Conservation (phyloP, 345 rosid species). For the Salix viminalis region DNA sequence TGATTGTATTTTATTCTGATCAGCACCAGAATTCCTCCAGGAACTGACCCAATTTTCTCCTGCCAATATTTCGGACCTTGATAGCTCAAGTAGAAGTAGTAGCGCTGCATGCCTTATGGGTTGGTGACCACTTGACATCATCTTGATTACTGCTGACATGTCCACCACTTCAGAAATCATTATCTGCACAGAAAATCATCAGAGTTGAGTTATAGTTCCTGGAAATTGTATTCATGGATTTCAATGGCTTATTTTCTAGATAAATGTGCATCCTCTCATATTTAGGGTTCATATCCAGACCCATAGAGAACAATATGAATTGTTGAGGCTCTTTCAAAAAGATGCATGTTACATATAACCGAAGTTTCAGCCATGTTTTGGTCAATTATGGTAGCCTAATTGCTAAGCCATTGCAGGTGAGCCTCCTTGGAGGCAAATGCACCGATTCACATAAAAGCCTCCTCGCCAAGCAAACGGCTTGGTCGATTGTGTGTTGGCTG, state of each 20-base stretch:
- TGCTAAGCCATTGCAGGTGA: background rate
- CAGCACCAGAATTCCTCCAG: slow-evolving; percentile 74
- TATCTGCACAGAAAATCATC: slow-evolving; percentile 43
- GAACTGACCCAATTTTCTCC: slow-evolving; percentile 51
- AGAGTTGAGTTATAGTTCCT: background rate
- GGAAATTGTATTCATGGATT: background rate
- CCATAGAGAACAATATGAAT: background rate
- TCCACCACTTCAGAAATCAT: slow-evolving; percentile 45
- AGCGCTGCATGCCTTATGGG: slow-evolving; percentile 47
- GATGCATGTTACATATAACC: too few relatives aligned
- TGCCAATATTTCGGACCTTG: slow-evolving; percentile 42
- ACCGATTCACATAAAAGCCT: background rate
- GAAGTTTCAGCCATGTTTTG: background rate
- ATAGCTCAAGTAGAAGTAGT: slow-evolving; percentile 65
- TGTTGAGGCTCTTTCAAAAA: background rate
- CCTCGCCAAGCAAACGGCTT: background rate
- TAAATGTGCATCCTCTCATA: background rate
- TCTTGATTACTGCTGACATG: slow-evolving; percentile 43
- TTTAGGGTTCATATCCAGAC: background rate
- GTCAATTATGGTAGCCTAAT: background rate
- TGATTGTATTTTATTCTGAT: slow-evolving; percentile 53
- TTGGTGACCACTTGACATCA: slow-evolving; percentile 65
- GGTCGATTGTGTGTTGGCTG: background rate
- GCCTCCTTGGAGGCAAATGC: background rate
- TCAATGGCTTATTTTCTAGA: background rate